phyloP scores from a whole-genome alignment of 495 filamentous ascomycete species.

The Neurospora sp. region DNA sequence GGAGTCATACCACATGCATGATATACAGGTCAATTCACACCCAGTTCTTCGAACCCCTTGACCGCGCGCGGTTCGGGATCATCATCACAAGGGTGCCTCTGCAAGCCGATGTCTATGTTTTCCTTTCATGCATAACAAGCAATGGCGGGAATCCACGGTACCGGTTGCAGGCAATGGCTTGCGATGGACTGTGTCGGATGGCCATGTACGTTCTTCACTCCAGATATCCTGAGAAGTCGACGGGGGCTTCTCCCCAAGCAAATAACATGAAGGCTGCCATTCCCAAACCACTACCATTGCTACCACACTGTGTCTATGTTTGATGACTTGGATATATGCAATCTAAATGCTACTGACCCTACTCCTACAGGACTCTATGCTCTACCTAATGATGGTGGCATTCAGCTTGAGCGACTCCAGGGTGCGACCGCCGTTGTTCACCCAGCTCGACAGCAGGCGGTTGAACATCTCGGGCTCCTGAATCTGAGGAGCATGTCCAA shows the following conservation, averaged over 20 bases:
- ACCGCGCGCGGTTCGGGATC: neutral
- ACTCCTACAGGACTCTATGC: neutral
- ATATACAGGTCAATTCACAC: slow-evolving; percentile 31
- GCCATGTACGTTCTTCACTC: neutral
- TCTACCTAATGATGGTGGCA: neutral
- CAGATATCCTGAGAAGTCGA: neutral
- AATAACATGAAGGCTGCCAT: neutral
- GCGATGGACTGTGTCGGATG: neutral
- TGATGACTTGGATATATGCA: neutral
- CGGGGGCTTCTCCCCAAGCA: neutral
- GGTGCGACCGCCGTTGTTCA: slow-evolving; percentile 4
- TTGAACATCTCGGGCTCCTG: slow-evolving; percentile 28
- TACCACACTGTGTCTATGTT: neutral
- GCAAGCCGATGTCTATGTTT: neutral
- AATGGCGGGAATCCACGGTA: neutral
- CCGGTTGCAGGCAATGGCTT: neutral
- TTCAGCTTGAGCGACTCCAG: neutral
- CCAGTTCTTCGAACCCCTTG: slow-evolving; percentile 22
- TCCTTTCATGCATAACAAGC: neutral
- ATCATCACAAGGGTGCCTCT: neutral
- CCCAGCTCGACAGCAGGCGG: slow-evolving; percentile 24
- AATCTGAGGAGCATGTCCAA: slow-evolving; percentile 39
- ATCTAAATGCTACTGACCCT: neutral
- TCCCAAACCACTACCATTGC: neutral
- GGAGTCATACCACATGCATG: slow-evolving; percentile 30